Base-by-base conservation (phyloP, 371 early-diverging fungal genomes). In the Syncephalastrum sp. region DNA sequence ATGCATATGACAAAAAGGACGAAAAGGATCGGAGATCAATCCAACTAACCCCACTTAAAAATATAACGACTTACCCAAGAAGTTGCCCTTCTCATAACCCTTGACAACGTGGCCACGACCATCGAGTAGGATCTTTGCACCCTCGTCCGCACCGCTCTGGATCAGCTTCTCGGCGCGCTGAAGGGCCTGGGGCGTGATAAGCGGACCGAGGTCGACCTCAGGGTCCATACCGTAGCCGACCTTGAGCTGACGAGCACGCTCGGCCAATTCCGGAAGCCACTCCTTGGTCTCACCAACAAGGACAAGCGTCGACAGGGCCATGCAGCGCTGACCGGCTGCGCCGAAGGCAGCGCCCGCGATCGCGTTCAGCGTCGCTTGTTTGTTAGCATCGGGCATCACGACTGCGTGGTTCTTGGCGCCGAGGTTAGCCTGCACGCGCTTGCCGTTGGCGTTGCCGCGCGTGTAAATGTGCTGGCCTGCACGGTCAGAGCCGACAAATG, bases 381-480 rank as follows among this genome's bases (percentile, higher is more conserved):
- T 86, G 69, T 83, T 85, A 54, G 96, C 94, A 64, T 98, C 98
- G 16, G 95, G 91, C 76, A 97, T 71, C 42, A 97, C 82, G 21
- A 98, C 91, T 53, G 95, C 96, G 69, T 98, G 98, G 83, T 98
- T 98, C 86, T 97, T 98, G 67, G 98, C 97, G 17, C 96, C 97
- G 70, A 95, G 70, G 77, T 96, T 96, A 48, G 96, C 93, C 79
- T 96, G 96, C 44, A 96, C 97, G 58, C 98, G 90, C 81, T 98
- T 97, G 68, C 97, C 97, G 62, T 93, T 90, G 60, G 79, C 82
- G 54, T 89, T 90, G 12, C 94, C 93, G 53, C 96, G 90, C 21
- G 84, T 85, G 68, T 93, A 91, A 49, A 98, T 97, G 76, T 95
- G 86, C 42, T 83, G 65, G 42, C 82, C 82, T 33, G 95, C 97